Percentiles rank a stretch among this genome's conserved stretches.
These are phyloP conservation scores for Barnettozyma sp. DNA, from an alignment of 805 yeast genomes.

Conservation along the genomic window DNA sequence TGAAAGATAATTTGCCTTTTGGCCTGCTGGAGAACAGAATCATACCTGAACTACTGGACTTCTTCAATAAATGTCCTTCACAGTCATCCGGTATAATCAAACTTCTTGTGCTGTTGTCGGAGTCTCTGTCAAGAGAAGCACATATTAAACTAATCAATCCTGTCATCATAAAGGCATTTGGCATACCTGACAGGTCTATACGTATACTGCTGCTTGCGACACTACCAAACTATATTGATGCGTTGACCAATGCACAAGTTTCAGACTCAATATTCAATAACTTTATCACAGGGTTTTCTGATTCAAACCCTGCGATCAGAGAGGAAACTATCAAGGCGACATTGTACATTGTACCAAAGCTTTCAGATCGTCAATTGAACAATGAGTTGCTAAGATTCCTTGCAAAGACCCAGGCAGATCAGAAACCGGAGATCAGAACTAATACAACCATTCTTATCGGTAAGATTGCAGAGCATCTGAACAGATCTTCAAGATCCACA, in stretches of 20 bases:
- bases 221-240: slow-evolving; percentile 47
- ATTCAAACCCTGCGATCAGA: slow-evolving; percentile 73
- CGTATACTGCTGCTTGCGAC: slow-evolving; percentile 63
- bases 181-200: slow-evolving; percentile 67
- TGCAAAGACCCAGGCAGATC: slow-evolving; percentile 78
- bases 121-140: slow-evolving; percentile 27
- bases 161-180: slow-evolving; percentile 53
- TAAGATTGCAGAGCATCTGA: slow-evolving; percentile 54
- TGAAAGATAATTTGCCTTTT: slow-evolving; percentile 35
- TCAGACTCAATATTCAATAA: slow-evolving; percentile 62
- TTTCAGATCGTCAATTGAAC: slow-evolving; percentile 75
- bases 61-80: slow-evolving; percentile 30
- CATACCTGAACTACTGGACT: slow-evolving; percentile 60
- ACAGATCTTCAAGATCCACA: slow-evolving; percentile 49
- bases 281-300: slow-evolving; percentile 77
- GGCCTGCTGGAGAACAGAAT: slow-evolving; percentile 53
- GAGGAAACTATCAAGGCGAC: slow-evolving; percentile 72
- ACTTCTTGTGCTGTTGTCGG: slow-evolving; percentile 27
- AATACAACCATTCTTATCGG: slow-evolving; percentile 68
- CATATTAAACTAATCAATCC: slow-evolving; percentile 47
- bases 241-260: slow-evolving; percentile 52
- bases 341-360: slow-evolving; percentile 48
- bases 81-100: slow-evolving; percentile 24
- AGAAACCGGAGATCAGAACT: slow-evolving; percentile 67
- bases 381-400: slow-evolving; percentile 74